Evolutionary conservation across 2,329 filamentous ascomycete species (phyloP).

Genomic region (Fusarium neocosmosporiellum): DNA sequence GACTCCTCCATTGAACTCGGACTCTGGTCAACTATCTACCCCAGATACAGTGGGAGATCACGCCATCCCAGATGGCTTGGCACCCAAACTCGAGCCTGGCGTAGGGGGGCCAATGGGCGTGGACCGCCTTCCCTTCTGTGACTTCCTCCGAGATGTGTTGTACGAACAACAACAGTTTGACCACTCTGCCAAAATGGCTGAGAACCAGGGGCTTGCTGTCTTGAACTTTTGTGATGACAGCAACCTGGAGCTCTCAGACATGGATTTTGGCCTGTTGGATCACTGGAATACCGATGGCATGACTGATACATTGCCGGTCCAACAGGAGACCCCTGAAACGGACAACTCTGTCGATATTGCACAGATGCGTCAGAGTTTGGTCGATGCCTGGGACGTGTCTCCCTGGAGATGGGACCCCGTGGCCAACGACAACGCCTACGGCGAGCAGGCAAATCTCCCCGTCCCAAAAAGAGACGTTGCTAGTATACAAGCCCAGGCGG

Average conservation of each 20-base stretch:
- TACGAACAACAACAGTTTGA: slow-evolving; percentile 58
- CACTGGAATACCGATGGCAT: slow-evolving; percentile 59
- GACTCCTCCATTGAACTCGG: slow-evolving; percentile 19
- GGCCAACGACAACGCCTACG: slow-evolving; percentile 56
- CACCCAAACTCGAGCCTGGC: slow-evolving; percentile 29
- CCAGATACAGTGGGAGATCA: slow-evolving; percentile 36
- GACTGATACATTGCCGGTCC: slow-evolving; percentile 32
- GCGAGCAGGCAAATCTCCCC: slow-evolving; percentile 58
- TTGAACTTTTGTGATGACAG: slow-evolving; percentile 63
- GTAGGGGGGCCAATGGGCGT: slow-evolving; percentile 42
- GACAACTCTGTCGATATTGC: slow-evolving; percentile 57
- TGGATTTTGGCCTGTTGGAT: slow-evolving; percentile 63
- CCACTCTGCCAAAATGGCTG: slow-evolving; percentile 47
- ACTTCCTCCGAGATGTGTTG: slow-evolving; percentile 63
- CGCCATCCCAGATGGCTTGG: slow-evolving; percentile 13
- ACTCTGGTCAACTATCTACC: slow-evolving; percentile 32
- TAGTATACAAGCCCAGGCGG: slow-evolving; percentile 53
- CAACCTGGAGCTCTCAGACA: slow-evolving; percentile 62
- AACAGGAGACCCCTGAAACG: slow-evolving; percentile 40
- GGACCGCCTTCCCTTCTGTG: slow-evolving; percentile 57
- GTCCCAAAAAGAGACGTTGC: slow-evolving; percentile 54
- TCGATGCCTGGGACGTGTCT: slow-evolving; percentile 62
- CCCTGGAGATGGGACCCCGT: slow-evolving; percentile 63
- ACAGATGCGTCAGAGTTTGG: slow-evolving; percentile 59
- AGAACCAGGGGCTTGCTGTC: slow-evolving; percentile 56